A percentile compares a stretch with the other conserved stretches of the same genome.
Evolutionary conservation across 1,284 basidiomycete genomes (phyloP).

Genomic region (Rhodotorula sp.): DNA sequence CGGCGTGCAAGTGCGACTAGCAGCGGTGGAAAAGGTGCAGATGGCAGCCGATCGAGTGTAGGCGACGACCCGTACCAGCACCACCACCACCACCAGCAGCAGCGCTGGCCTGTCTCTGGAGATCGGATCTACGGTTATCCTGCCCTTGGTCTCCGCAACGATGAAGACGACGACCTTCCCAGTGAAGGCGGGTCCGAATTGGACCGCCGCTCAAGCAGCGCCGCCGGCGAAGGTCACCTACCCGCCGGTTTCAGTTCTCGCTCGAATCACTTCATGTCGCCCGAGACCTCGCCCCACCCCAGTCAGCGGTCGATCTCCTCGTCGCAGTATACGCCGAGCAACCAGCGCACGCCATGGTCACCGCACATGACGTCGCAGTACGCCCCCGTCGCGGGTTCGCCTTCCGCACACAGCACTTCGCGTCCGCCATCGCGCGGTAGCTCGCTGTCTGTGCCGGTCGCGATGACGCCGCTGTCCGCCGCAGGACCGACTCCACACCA

Average conservation of each 20-base stretch:
- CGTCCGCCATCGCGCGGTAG: constrained; percentile 27
- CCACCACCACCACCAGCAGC: no score
- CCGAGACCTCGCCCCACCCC: constrained; percentile 15
- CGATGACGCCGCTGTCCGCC: constrained; percentile 7
- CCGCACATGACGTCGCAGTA: constrained; percentile 5
- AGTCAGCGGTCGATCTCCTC: background rate
- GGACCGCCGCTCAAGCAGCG: background rate
- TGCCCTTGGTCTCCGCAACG: background rate
- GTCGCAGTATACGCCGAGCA: background rate
- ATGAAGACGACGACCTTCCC: background rate
- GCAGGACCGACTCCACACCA: constrained; percentile 24
- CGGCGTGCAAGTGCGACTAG: constrained; percentile 1
- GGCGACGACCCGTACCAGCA: no score
- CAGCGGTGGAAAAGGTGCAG: background rate
- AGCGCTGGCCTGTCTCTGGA: no score
- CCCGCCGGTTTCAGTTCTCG: background rate
- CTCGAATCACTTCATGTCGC: background rate
- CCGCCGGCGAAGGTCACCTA: constrained; percentile 1
- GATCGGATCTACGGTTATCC: no score
- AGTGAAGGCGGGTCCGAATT: background rate
- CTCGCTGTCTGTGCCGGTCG: constrained; percentile 24
- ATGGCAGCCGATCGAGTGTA: background rate
- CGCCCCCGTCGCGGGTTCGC: constrained; percentile 9
- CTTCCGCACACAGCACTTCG: background rate
- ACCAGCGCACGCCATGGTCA: constrained; percentile 1